phyloP scores from a whole-genome alignment of 768 basidiomycete species.

The Exidia glandulosa region DNA sequence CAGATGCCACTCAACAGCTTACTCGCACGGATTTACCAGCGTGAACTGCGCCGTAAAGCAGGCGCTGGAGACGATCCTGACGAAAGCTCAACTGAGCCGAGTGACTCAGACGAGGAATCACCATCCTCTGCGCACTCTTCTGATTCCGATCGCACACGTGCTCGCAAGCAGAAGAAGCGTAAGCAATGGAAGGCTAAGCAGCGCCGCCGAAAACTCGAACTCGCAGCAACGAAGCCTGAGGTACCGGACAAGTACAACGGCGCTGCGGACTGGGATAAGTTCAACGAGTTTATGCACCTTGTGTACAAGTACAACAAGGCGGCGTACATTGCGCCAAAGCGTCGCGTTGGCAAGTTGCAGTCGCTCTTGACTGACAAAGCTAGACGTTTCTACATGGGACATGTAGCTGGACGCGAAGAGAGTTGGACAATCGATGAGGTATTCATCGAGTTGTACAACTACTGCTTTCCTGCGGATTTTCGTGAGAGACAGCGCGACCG shows the following conservation, averaged over 20 bases:
- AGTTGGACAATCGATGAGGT: background rate
- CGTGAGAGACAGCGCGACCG: background rate
- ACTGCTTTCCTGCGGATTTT: background rate
- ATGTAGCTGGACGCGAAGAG: background rate
- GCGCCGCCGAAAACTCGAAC: background rate
- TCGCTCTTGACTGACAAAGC: background rate
- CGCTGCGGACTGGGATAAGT: background rate
- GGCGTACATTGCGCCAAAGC: background rate
- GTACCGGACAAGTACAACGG: background rate
- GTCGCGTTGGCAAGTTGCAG: background rate
- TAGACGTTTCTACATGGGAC: background rate
- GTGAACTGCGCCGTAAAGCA: background rate
- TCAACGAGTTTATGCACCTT: background rate
- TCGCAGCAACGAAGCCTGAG: background rate
- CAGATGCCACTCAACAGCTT: background rate
- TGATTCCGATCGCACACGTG: background rate
- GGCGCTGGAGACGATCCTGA: background rate
- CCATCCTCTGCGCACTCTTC: background rate
- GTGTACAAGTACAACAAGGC: background rate
- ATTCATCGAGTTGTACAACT: background rate
- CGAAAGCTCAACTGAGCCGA: background rate
- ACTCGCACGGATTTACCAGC: background rate
- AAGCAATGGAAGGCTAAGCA: background rate
- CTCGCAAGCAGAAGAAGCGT: background rate
- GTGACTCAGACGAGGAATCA: background rate